Percentiles rank a stretch among this genome's conserved stretches.
These are phyloP conservation scores for Mortierella sp. DNA, from an alignment of 371 early-diverging fungal species.

Conservation along the genomic window DNA sequence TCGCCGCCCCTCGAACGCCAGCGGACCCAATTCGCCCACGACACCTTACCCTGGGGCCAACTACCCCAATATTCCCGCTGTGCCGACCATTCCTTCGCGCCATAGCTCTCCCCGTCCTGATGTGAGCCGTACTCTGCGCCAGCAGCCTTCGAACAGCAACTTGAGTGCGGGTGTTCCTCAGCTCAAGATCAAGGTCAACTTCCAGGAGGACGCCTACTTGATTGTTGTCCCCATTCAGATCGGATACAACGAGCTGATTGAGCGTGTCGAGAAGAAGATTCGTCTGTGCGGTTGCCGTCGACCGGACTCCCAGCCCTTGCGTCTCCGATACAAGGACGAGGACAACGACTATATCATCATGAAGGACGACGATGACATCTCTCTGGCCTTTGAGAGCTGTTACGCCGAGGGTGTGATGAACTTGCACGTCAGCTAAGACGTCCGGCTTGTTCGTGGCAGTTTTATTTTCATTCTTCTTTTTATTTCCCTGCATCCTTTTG, in stretches of 20 bases:
- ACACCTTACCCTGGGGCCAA: slow-evolving; percentile 28
- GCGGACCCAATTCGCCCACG: slow-evolving; percentile 46
- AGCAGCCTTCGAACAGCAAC: slow-evolving; percentile 50
- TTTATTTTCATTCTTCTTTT: slow-evolving; percentile 44
- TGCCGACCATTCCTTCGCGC: slow-evolving; percentile 38
- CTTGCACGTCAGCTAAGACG: slow-evolving; percentile 54
- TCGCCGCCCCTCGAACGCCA: slow-evolving; percentile 38
- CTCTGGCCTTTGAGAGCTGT: slow-evolving; percentile 89
- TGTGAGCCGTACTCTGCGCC: slow-evolving; percentile 33
- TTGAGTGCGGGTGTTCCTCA: slow-evolving; percentile 45
- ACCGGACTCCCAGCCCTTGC: slow-evolving; percentile 66
- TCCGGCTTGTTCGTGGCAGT: no score
- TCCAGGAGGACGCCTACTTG: slow-evolving; percentile 86
- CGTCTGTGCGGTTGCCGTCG: slow-evolving; percentile 78
- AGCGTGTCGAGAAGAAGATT: slow-evolving; percentile 90
- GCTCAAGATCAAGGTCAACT: slow-evolving; percentile 90
- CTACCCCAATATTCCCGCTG: slow-evolving; percentile 39
- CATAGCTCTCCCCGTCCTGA: slow-evolving; percentile 49
- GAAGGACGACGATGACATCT: slow-evolving; percentile 92
- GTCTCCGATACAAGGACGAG: slow-evolving; percentile 92
- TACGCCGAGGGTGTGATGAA: slow-evolving; percentile 56
- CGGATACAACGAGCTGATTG: slow-evolving; percentile 79
- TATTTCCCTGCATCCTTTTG: slow-evolving; percentile 24
- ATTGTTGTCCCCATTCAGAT: slow-evolving; percentile 84
- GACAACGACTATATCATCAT: slow-evolving; percentile 92